A percentile compares a stretch with the other conserved stretches of the same genome.
These are phyloP conservation scores for Sergeia podlipaevii DNA, from an alignment of 208 protist genomes.

Conservation along the genomic window DNA sequence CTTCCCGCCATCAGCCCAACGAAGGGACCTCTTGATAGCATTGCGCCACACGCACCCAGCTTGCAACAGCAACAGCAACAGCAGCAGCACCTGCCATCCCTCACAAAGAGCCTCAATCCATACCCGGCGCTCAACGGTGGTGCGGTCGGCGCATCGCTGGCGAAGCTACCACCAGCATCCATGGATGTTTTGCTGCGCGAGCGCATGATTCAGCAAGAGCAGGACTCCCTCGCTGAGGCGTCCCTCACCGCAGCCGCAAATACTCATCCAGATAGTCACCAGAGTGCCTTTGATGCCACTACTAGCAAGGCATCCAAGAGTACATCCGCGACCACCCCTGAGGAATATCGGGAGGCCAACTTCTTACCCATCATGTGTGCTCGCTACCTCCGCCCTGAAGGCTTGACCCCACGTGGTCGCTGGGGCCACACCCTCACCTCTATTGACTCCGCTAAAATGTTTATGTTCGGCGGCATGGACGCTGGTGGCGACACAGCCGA, in stretches of 20 bases:
- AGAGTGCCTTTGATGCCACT: background rate
- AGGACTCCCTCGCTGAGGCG: constrained; percentile 4
- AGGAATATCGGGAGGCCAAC: constrained; percentile 51
- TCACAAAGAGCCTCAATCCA: background rate
- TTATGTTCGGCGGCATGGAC: constrained; percentile 71
- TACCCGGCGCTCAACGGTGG: constrained; percentile 12
- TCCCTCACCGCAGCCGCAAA: constrained; percentile 7
- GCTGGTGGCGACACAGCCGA: constrained; percentile 29
- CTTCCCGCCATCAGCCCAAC: constrained; percentile 7
- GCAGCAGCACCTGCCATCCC: background rate
- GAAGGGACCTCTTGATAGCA: background rate
- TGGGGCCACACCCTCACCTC: constrained; percentile 78
- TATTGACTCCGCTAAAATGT: constrained; percentile 30
- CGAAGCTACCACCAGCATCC: constrained; percentile 4
- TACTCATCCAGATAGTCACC: background rate
- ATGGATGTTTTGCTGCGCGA: constrained; percentile 4
- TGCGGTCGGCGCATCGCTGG: background rate
- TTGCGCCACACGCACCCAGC: constrained; percentile 6
- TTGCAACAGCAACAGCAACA: background rate
- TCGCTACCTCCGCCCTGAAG: constrained; percentile 54
- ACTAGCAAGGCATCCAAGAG: background rate
- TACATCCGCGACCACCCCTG: background rate
- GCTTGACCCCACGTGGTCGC: constrained; percentile 44
- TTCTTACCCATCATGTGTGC: constrained; percentile 84
- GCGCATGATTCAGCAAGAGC: constrained; percentile 7